Conservation (phyloP, 768 basidiomycete species). For the Tubosaeta sp. region DNA sequence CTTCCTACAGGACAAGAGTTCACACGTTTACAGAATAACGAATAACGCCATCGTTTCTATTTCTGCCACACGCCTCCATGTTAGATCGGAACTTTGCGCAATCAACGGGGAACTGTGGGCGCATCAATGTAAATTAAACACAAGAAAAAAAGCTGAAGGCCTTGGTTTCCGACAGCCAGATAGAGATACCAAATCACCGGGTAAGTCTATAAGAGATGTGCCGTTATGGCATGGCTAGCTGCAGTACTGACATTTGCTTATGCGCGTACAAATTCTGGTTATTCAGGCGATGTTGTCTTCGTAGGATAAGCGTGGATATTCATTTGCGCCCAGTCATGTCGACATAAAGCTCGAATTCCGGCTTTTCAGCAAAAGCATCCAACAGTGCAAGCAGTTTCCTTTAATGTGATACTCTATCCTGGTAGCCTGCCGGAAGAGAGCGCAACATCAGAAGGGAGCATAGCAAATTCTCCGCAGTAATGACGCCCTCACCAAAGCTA, state of each 20-base stretch:
- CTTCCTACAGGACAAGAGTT: no score
- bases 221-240: background rate
- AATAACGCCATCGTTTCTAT: background rate
- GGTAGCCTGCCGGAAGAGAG: background rate
- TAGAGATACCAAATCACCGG: background rate
- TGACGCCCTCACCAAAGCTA: background rate
- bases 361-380: no score
- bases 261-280: background rate
- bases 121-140: background rate
- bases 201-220: background rate
- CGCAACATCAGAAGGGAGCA: background rate
- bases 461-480: background rate
- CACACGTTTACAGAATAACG: background rate
- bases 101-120: background rate
- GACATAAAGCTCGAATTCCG: background rate
- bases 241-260: background rate
- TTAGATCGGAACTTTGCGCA: background rate
- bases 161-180: no score
- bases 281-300: background rate
- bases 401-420: background rate
- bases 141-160: background rate
- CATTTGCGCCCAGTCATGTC: background rate
- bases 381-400: background rate
- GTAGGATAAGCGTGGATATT: background rate
- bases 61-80: background rate